Percentiles rank a stretch among this genome's conserved stretches.
Evolutionary conservation across 2,329 filamentous ascomycete genomes (phyloP).

Genomic region (Hawksworthiomyces lignivorus): DNA sequence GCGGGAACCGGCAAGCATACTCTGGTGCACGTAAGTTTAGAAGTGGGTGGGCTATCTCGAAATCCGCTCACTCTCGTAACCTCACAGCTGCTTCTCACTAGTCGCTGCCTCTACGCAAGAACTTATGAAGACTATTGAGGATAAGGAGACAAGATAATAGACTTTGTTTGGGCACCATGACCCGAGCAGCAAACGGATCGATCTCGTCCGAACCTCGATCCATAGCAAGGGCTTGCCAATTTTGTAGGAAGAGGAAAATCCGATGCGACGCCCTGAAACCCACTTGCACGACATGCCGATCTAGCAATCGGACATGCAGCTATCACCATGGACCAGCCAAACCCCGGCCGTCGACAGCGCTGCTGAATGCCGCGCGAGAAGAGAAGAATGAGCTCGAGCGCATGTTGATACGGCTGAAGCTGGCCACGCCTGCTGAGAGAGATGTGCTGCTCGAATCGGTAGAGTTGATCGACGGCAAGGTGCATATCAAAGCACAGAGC

Average conservation of each 20-base stretch:
- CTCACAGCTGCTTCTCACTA: too few relatives aligned
- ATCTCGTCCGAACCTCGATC: not conserved
- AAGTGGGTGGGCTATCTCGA: too few relatives aligned
- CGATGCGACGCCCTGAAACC: conserved; percentile 9
- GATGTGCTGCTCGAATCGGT: conserved; percentile 1
- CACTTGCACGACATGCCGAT: conserved; percentile 5
- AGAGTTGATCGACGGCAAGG: conserved; percentile 2
- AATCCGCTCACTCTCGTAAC: too few relatives aligned
- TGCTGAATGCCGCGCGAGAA: conserved; percentile 7
- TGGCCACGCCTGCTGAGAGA: not conserved
- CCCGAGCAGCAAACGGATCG: not conserved
- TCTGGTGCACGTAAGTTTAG: too few relatives aligned
- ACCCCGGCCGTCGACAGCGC: conserved; percentile 9
- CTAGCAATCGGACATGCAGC: conserved; percentile 9
- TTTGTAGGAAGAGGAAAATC: conserved; percentile 10
- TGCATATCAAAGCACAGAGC: not conserved
- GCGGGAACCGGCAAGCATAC: too few relatives aligned
- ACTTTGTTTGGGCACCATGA: not conserved
- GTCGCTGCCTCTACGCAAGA: too few relatives aligned
- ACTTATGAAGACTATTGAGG: too few relatives aligned
- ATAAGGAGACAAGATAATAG: not conserved
- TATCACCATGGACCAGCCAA: conserved; percentile 6
- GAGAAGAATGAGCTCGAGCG: conserved; percentile 6
- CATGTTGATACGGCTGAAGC: conserved; percentile 5
- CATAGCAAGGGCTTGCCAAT: conserved; percentile 8